Base-by-base conservation (phyloP, 192 early-diverging fungal species). In the Radiomyces spectabilis region DNA sequence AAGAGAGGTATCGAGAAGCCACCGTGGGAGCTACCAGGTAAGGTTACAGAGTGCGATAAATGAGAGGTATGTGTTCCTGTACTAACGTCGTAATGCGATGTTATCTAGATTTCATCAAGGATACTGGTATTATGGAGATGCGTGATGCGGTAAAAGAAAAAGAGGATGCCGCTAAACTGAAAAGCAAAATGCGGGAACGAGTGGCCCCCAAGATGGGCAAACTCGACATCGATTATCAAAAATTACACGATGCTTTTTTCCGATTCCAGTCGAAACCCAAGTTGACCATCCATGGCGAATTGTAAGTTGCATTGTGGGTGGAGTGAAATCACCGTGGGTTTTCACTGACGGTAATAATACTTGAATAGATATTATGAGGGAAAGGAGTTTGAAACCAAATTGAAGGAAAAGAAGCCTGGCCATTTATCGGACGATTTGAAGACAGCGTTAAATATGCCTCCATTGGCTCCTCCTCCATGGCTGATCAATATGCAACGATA, bases 401-500 rank as follows among this genome's bases (percentile, higher is more conserved):
- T 92, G 25, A 90, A 91, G 57, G 72, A 86, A 46, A 87, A 87
- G 61, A 89, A 93, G 27, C 96, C 96, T 0, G 95, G 96, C 2
- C 66, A 78, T 18, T 63, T 99, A 12, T 88, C 86, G 12, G 89
- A 92, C 38, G 87, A 89, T n/a, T 69, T 99, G 12, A 86, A 84
- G 42, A 75, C 69, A 4, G 96, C 96, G 0, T 78, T 99, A 12
- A 88, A 82, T 39, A 94, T 97, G 61, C 93, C 93, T 41, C 89
- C 89, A 4, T 68, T 92, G 38, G 92, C 93, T 1, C 92, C 96
- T 19, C 92, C 93, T 33, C 96, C 96, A 18, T 99, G 95, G 95
- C 73, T 99, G 31, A 83, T 97, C 57, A 94, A 93, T 59, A 99
- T 99, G 96, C 96, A 99, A 75, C 79, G 95, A 19, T 88, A 93